These are phyloP conservation scores for Thalassiosira mediterranea DNA, from an alignment of 352 stramenopile species.

Conservation along the genomic window DNA sequence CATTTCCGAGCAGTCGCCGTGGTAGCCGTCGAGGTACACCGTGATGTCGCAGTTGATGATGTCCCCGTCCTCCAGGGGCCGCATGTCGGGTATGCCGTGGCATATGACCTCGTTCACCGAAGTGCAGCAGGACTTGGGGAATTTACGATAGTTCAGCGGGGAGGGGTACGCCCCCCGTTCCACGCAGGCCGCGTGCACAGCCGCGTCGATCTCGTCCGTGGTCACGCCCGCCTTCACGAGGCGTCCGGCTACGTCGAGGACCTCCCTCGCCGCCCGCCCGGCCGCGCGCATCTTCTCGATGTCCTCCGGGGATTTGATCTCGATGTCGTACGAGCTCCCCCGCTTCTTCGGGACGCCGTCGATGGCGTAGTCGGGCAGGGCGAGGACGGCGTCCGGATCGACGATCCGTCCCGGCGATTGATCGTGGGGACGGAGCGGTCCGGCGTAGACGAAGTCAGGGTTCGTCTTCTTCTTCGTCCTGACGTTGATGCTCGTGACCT, in stretches of 20 bases:
- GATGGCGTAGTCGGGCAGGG: conserved; percentile 67
- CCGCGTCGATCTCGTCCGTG: conserved; percentile 96
- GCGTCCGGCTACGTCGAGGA: conserved; percentile 92
- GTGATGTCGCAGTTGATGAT: conserved; percentile 99
- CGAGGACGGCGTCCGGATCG: conserved; percentile 41
- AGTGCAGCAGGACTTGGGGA: conserved; percentile 73
- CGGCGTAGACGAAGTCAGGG: conserved; percentile 68
- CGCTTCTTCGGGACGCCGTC: conserved; percentile 58
- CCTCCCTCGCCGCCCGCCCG: conserved; percentile 85
- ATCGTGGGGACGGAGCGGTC: conserved; percentile 61
- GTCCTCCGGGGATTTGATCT: conserved; percentile 91
- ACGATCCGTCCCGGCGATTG: conserved; percentile 70
- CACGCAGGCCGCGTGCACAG: conserved; percentile 89
- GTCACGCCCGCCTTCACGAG: conserved; percentile 90
- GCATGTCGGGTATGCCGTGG: conserved; percentile 94
- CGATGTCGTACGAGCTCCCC: conserved; percentile 81
- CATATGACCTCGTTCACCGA: conserved; percentile 96
- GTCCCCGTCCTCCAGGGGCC: conserved; percentile 92
- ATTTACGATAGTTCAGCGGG: conserved; percentile 96
- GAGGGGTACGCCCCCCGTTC: conserved; percentile 90
- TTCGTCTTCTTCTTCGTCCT: conserved; percentile 26
- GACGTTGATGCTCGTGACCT: not conserved
- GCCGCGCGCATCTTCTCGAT: conserved; percentile 93
- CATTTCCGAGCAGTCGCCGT: conserved; percentile 97
- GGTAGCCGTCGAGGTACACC: conserved; percentile 96